Conservation (phyloP, 73 alveolate genomes). For the Tetrahymena elliotti region DNA sequence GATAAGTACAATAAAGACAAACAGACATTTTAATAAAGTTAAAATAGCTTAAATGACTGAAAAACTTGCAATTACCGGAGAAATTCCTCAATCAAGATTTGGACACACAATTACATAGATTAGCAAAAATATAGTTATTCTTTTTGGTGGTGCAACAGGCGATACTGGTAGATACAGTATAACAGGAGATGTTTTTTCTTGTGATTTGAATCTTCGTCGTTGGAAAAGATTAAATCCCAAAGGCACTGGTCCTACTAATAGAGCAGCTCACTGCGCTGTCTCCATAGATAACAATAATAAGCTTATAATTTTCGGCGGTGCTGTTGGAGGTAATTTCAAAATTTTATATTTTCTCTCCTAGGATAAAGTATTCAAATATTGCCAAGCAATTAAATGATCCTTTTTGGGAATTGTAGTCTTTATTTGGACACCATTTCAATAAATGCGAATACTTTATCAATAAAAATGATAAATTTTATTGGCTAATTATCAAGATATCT, state of each 20-base stretch:
- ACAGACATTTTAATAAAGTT: not conserved
- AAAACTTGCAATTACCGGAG: constrained; percentile 16
- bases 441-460: too few species aligned
- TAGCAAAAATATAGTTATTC: constrained; percentile 73
- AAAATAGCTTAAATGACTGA: not conserved
- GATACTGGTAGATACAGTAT: constrained; percentile 95
- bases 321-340: constrained; percentile 85
- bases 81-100: constrained; percentile 60
- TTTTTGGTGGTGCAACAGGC: constrained; percentile 84
- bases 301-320: constrained; percentile 98
- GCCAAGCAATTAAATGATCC: not conserved
- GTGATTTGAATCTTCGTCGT: constrained; percentile 54
- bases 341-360: not conserved
- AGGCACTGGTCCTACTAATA: constrained; percentile 40
- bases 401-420: not conserved
- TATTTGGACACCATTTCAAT: too few species aligned
- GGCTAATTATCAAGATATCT: not conserved
- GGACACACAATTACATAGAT: constrained; percentile 96
- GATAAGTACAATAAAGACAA: not conserved
- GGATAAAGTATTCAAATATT: not conserved
- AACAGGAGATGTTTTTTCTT: constrained; percentile 94
- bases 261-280: constrained; percentile 54
- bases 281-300: constrained; percentile 48
- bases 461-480: too few species aligned
- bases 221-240: constrained; percentile 77